Percentiles rank a stretch among this genome's conserved stretches.
Evolutionary conservation across 2,329 filamentous ascomycete species (phyloP).

Genomic region (Didymella pinodella): DNA sequence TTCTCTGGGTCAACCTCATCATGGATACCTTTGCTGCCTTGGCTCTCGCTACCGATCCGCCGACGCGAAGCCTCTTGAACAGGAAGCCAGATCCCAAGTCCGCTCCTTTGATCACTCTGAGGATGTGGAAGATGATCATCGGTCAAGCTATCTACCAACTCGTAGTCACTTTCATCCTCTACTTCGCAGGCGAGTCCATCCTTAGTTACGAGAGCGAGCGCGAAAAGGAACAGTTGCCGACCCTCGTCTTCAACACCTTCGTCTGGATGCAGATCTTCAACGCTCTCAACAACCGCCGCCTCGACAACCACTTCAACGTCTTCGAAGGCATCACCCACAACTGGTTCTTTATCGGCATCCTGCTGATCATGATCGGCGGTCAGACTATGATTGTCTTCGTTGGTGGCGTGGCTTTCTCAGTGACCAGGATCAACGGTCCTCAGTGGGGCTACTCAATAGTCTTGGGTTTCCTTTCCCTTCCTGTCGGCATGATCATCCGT

Average conservation of each 20-base stretch:
- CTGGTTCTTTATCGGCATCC: slow-evolving; percentile 88
- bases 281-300: slow-evolving; percentile 92
- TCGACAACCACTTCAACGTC: slow-evolving; percentile 96
- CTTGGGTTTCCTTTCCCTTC: slow-evolving; percentile 83
- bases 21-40: slow-evolving; percentile 96
- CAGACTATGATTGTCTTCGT: slow-evolving; percentile 91
- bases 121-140: slow-evolving; percentile 99
- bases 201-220: slow-evolving; percentile 63
- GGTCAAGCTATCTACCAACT: slow-evolving; percentile 92
- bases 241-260: slow-evolving; percentile 96
- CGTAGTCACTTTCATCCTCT: slow-evolving; percentile 77
- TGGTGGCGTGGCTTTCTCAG: slow-evolving; percentile 81
- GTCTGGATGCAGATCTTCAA: slow-evolving; percentile 99
- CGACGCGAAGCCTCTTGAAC: slow-evolving; percentile 79
- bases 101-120: slow-evolving; percentile 79
- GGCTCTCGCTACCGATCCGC: slow-evolving; percentile 89
- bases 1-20: slow-evolving; percentile 96
- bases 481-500: slow-evolving; percentile 81
- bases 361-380: slow-evolving; percentile 84
- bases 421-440: slow-evolving; percentile 70
- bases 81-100: slow-evolving; percentile 80
- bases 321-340: slow-evolving; percentile 88
- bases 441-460: slow-evolving; percentile 91
- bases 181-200: slow-evolving; percentile 73
- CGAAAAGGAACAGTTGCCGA: slow-evolving; percentile 65